Base-by-base conservation (phyloP, 2,329 filamentous ascomycete species). In the Aspergillus alliaceus region DNA sequence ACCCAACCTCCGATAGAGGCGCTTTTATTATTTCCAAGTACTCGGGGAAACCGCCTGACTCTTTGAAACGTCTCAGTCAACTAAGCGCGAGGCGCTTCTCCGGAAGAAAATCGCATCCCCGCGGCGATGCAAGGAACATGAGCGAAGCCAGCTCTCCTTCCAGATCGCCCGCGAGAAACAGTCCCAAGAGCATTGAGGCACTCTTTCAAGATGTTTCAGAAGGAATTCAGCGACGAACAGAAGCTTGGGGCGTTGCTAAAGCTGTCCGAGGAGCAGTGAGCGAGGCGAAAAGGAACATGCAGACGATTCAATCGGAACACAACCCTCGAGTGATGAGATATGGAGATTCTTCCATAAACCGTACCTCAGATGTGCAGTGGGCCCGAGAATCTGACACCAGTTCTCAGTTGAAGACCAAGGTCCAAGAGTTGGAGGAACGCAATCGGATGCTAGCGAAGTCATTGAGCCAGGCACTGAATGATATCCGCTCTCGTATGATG, bases 181-280 rank as follows among this genome's bases (percentile, higher is more conserved):
- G 66, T 56, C 72, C 69, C 15, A 77, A 74, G 52, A 75, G 77
- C 12, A 67, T 81, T 1, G 79, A 81, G 59, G 66, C 71, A 2
- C 65, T 81, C 25, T 75, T 81, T 27, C 77, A 80, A 57, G 79
- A 81, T 61, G 77, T 81, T 29, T 79, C 79, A 1, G 76, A 77
- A 56, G 77, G 77, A 12, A 69, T 81, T 6, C 78, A 80, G 57
- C 76, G 73, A 42, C 77, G 77, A 6, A 78, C 79, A 8, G 79
- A 81, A 63, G 68, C 73, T 4, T 81, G 79, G 79, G 77, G 77
- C 5, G 78, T 81, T 25, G 74, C 77, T 11, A 80, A 79, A 62
- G 78, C 75, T 39, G 75, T 81, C 14, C 75, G 78, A 56, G 79
- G 78, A 12, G 79, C 79, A 22, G 75, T 80, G 42, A 77, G 67